Base-by-base conservation (phyloP, 1,284 basidiomycete genomes). In the Erythrobasidium hasegawianum region DNA sequence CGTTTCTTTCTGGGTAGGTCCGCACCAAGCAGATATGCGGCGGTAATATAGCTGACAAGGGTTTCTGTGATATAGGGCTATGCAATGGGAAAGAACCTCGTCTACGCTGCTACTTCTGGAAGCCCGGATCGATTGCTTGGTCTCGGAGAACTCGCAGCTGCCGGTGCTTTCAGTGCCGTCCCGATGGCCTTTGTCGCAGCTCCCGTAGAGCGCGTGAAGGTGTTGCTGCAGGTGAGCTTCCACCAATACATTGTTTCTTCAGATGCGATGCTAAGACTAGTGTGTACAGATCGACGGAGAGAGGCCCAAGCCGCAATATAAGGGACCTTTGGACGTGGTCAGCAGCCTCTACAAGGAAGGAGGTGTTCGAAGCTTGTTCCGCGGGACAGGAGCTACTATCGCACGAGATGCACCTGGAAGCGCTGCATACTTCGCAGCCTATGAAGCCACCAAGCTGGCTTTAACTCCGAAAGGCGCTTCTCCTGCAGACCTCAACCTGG, bases 351-450 rank as follows among this genome's bases (percentile, higher is more conserved):
- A 98, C 81, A 87, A 85, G 73, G 93, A 98, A 79, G 96, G 95
- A 41, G 96, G 96, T 43, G 71, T 98, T 40, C 85, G 84, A 73
- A 94, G 90, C 74, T 89, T 99, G 72, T 98, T 89, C 81, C 85
- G 95, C 70, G 96, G 96, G 52, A 91, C 93, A 1, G 83, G 83
- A 67, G 96, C 95, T 14, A 99, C 96, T 0, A 81, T 99, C 13
- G 88, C 87, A 41, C 84, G 96, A 72, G 96, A 99, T 77, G 95
- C 93, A 59, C 96, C 96, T 2, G 96, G 96, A 58, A 91, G 88
- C 74, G 96, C 96, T 71, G 94, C 90, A 87, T 97, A 98, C 81
- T 99, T 99, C 77, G 91, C 90, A 29, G 89, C 93, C 4, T 99
- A 99, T 78, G 96, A 99, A 80, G 83, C 91, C 43, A 87, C 90